Evolutionary conservation across 2,329 filamentous ascomycete species (phyloP), one percentile per base, ranked within the genome.

Genomic region (Nothopassalora personata): DNA sequence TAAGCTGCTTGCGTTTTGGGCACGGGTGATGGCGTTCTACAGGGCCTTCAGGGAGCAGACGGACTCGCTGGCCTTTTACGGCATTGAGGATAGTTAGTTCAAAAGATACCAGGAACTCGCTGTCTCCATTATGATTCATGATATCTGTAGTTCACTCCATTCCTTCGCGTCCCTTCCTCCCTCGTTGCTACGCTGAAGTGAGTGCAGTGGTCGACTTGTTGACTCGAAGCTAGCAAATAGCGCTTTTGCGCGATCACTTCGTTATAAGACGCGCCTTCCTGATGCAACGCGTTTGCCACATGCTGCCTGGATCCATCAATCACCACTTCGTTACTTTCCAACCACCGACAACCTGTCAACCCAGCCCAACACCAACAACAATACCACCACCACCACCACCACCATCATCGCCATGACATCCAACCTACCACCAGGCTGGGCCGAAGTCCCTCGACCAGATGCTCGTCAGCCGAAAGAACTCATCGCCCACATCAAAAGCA

Each of bases 1-100:
- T 70, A 67, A 67, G 56, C 57, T 53, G 52, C 49, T 57, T 54
- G 56, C 56, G 43, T 54, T 58, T 47, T 51, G 56, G 56, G 51
- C 50, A 54, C 27, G 51, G 50, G 33, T 49, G 56, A 54, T 50
- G 51, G 56, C 56, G 56, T 58, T 58, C 31, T 39, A 36, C 45
- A 18, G 50, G 27, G 18, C 36, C 31, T 15, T 19, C 30, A 36
- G 43, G 48, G 51, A 53, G 56, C 31, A 30, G 54, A 58, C 53
- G 28, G 45, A 31, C 43, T 51, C 39, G 31, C 28, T 36, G 31
- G 56, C 27, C 34, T 58, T 53, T 11, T 11, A 57, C 33, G 55
- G 54, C 55, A 57, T 57, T 34, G 28, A 57, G 55, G 54, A 47
- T 52, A 57, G 31, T 57, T 52, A 56, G 54, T 56, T 51, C 47